These are phyloP conservation scores for Magnaporthiopsis incrustans DNA, from an alignment of 2,329 filamentous ascomycete species.

Conservation along the genomic window DNA sequence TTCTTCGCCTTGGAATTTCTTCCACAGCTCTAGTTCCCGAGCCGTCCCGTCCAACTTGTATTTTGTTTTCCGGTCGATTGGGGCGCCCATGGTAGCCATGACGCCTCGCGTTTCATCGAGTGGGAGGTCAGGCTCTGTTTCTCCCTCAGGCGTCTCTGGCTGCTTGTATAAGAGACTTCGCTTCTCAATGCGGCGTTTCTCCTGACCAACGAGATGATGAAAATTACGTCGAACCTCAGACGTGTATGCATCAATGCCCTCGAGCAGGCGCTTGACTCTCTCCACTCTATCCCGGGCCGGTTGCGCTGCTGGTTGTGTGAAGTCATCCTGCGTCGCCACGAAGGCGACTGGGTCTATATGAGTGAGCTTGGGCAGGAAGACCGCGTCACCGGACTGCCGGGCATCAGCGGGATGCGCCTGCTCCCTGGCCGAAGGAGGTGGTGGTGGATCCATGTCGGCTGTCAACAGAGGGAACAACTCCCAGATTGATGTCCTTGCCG, in stretches of 20 bases:
- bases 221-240: slow-evolving; percentile 23
- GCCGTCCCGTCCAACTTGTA: slow-evolving; percentile 17
- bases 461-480: too few relatives aligned
- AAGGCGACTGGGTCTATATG: slow-evolving; percentile 24
- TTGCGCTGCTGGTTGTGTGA: slow-evolving; percentile 19
- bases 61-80: slow-evolving; percentile 12
- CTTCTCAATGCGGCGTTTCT: slow-evolving; percentile 22
- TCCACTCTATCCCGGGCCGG: slow-evolving; percentile 20
- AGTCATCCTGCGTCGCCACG: slow-evolving; percentile 20
- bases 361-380: slow-evolving; percentile 12
- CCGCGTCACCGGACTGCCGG: too few relatives aligned
- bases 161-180: slow-evolving; percentile 12
- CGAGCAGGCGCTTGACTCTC: slow-evolving; percentile 20
- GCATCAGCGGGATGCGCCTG: too few relatives aligned
- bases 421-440: too few relatives aligned
- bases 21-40: slow-evolving; percentile 10
- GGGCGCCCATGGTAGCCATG: slow-evolving; percentile 20
- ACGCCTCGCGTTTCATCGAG: slow-evolving; percentile 19
- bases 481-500: too few relatives aligned
- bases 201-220: slow-evolving; percentile 24
- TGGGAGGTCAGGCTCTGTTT: slow-evolving; percentile 9
- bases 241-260: slow-evolving; percentile 23
- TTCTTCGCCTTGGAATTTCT: slow-evolving; percentile 2
- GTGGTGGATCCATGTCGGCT: too few relatives aligned
- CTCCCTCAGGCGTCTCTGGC: background rate